Evolutionary conservation across 495 filamentous ascomycete genomes (phyloP), one percentile per base, ranked within the genome.

Genomic region (Talaromyces stipitatus): DNA sequence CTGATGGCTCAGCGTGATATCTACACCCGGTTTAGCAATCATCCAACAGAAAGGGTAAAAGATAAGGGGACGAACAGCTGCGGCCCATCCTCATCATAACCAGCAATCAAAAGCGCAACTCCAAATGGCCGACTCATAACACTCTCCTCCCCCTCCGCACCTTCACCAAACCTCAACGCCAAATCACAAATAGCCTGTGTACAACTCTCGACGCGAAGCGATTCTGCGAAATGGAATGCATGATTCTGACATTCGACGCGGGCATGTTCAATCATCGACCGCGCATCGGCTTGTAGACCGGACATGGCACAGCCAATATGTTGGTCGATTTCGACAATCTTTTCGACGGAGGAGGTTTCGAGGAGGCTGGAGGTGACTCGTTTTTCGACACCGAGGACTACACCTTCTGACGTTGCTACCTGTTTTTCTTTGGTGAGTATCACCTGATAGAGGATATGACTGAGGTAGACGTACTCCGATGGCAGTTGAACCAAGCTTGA

Each of bases 301-400:
- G 85, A 90, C 95, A 97, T 98, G 73, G 94, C 95, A 76, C 94
- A 97, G 51, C 94, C 94, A 63, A 98, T 95, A 78, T 98, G 94
- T 61, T 86, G 83, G 78, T 98, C 94, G 75, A 98, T 97, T 69
- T 97, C 92, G 67, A 98, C 94, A 62, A 98, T 97, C 81, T 98
- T 98, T 74, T 98, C 94, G 64, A 98, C 94, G 33, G 91, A 96
- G 23, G 88, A 92, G 20, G 94, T 92, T 73, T 97, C 94, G 63
- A 98, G 89, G 32, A 98, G 89, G 23, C 91, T 91, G 53, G 90
- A 95, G 60, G 94, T 98, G 62, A 97, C 95, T 62, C 94, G 94
- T 83, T 98, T 98, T 77, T 98, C 94, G 50, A 98, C 94, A 64
- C 95, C 94, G 14, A 98, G 84, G 67, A 97, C 87, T 46, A 97